Evolutionary conservation across 176 grass and related monocot genomes (phyloP), one percentile per base, ranked within the genome.

Genomic region (Lolium multiflorum): DNA sequence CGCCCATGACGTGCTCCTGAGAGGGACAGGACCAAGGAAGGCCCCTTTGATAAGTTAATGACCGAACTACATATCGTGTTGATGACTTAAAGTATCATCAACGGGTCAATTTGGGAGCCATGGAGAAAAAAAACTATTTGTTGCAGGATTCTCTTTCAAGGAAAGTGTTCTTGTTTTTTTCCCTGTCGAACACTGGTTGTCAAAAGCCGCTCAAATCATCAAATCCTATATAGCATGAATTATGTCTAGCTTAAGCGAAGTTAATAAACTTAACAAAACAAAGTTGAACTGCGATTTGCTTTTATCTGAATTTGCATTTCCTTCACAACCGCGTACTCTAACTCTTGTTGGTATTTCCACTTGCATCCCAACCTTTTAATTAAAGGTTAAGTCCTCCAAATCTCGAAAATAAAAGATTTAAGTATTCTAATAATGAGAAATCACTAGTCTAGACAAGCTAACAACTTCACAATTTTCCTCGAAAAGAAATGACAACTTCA

Each of bases 21-120:
- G 11, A 64, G 61, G 0, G 12, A 65, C 26, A 6, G 0, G 26
- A 16, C 6, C 25, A 6, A 65, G 62, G 22, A 65, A 65, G 62
- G 31, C 11, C 14, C 6, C 0, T 35, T 14, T 5, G 11, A 66
- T 66, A 66, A 66, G 26, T 35, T 66, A 15, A 35, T 16, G 63
- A 66, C 13, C 0, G 0, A 37, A 37, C 6, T 67, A 35, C 11
- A 7, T 37, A 17, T 28, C 28, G 14, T 67, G 28, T 9, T 67
- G 64, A 67, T 67, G 64, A 67, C 64, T 17, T 37, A 67, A 31
- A 67, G 14, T 67, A 67, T 67, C 28, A 67, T 67, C 28, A 35
- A 17, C 64, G 0, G 9, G 64, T 67, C 61, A 28, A 28, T 1
- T 64, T 64, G 24, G 24, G 61, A 15, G 24, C 28, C 61, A 64